Base-by-base conservation (phyloP, 805 yeast species). In the Starmera quercuum region DNA sequence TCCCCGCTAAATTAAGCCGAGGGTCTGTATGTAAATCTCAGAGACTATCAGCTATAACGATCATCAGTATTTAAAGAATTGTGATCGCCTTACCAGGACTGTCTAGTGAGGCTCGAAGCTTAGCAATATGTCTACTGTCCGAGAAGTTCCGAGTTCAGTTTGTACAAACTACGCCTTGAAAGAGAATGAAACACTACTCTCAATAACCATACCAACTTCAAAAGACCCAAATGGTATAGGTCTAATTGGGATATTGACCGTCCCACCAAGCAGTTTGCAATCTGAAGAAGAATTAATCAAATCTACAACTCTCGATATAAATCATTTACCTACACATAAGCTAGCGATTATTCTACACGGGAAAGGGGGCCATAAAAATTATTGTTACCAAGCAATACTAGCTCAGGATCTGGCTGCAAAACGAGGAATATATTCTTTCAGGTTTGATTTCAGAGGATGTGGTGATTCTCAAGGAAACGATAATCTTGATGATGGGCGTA, bases 391-490 rank as follows among this genome's bases (percentile, higher is more conserved):
- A 42, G 70, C 72, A 18, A 46, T 59, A 12, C 55, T 85, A 29
- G 88, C 94, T 0, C 69, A 71, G 19, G 58, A 56, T 18, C 53
- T 88, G 35, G 77, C 87, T 0, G 51, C 59, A 2, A 68, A 69
- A 12, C 53, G 70, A 38, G 95, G 94, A 0, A 61, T 75, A 36
- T 75, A 67, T 49, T 71, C 81, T 4, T 65, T 85, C 32, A 63
- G 97, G 42, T 77, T 87, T 44, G 97, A 88, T 56, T 87, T 88
- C 48, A 66, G 96, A 35, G 83, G 81, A 6, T 80, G 92, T 54
- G 97, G 97, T 1, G 75, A 71, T 37, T 83, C 95, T 4, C 79
- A 72, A 17, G 77, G 41, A 4, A 51, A 51, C 37, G 37, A 34
- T 10, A 53, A 50, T 24, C 38, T 38, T 0, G 33, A 24, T 2